phyloP scores from a whole-genome alignment of 1,284 basidiomycete species.

The Pulchroboletus neoregius region DNA sequence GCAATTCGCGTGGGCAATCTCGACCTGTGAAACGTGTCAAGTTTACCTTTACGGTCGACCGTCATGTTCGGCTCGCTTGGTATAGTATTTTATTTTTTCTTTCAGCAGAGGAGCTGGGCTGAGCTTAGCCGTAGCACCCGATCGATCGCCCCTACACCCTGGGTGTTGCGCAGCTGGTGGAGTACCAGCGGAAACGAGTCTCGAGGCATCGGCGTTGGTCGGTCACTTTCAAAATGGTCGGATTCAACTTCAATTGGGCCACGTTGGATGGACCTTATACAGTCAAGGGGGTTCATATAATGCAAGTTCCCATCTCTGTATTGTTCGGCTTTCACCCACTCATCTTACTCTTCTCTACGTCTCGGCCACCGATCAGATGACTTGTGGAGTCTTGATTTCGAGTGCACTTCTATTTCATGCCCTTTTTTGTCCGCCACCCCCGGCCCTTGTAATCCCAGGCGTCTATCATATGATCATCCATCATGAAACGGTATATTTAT shows the following conservation, averaged over 20 bases:
- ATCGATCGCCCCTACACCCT: constrained; percentile 18
- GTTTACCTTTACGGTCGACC: constrained; percentile 1
- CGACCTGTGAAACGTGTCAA: constrained; percentile 14
- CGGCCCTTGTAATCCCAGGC: constrained; percentile 4
- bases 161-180: constrained; percentile 6
- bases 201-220: constrained; percentile 24
- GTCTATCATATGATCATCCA: constrained; percentile 16
- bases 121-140: not conserved
- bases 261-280: constrained; percentile 12
- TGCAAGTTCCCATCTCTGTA: not conserved
- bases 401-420: constrained; percentile 1
- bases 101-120: not conserved
- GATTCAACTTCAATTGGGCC: constrained; percentile 4
- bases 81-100: not conserved
- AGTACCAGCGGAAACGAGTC: constrained; percentile 23
- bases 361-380: constrained; percentile 9
- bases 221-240: constrained; percentile 12
- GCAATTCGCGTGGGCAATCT: constrained; percentile 7
- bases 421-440: not conserved
- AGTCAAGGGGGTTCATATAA: constrained; percentile 8
- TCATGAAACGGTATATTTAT: constrained; percentile 5
- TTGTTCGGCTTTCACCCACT: constrained; percentile 9
- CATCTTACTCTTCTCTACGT: constrained; percentile 8
- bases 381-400: not conserved
- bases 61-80: not conserved